phyloP scores from a whole-genome alignment of 371 early-diverging fungal species.

The Circinella minor region DNA sequence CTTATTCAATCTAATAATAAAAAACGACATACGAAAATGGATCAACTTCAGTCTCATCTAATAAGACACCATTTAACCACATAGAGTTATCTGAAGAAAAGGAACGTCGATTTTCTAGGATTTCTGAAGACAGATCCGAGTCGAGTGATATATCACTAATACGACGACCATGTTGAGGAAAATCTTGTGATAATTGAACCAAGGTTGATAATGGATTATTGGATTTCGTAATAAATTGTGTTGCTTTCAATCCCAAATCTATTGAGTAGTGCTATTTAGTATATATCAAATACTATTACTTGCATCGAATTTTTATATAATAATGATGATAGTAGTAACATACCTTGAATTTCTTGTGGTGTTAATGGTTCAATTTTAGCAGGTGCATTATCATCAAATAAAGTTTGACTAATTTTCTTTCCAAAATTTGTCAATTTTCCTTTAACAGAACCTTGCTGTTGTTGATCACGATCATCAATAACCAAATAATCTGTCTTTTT shows the following conservation, averaged over 20 bases:
- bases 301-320: no score
- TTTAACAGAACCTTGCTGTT: slow-evolving; percentile 21
- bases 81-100: slow-evolving; percentile 46
- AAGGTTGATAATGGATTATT: slow-evolving; percentile 66
- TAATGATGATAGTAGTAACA: neutral
- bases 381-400: slow-evolving; percentile 40
- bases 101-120: slow-evolving; percentile 38
- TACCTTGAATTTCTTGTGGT: slow-evolving; percentile 61
- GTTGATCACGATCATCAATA: slow-evolving; percentile 80
- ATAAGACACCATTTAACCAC: slow-evolving; percentile 71
- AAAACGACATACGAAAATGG: slow-evolving; percentile 62
- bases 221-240: slow-evolving; percentile 67
- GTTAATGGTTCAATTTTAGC: slow-evolving; percentile 67
- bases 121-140: slow-evolving; percentile 29
- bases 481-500: slow-evolving; percentile 96
- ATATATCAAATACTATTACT: no score
- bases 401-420: slow-evolving; percentile 33
- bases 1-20: no score
- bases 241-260: slow-evolving; percentile 70
- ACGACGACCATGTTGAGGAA: slow-evolving; percentile 84
- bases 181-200: slow-evolving; percentile 73
- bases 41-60: slow-evolving; percentile 62
- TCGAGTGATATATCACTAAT: slow-evolving; percentile 55
- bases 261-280: neutral
- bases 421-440: slow-evolving; percentile 30